A percentile compares a stretch with the other conserved stretches of the same genome.
Evolutionary conservation across 192 early-diverging fungal species (phyloP).

Genomic region (Backusella liffmaniae): DNA sequence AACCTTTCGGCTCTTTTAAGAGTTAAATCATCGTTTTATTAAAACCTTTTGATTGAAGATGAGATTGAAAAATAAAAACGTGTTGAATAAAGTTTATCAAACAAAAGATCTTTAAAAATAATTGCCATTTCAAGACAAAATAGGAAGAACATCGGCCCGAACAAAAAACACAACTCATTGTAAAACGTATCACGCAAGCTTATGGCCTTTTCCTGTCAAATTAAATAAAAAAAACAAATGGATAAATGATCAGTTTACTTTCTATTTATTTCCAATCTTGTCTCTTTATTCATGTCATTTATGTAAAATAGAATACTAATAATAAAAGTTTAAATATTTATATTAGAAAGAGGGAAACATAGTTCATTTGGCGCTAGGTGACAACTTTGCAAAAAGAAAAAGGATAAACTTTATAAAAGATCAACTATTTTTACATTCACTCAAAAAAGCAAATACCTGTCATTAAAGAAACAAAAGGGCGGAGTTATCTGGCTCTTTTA

Average conservation of each 20-base stretch:
- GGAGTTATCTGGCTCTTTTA: background rate
- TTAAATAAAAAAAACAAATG: background rate
- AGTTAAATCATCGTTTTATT: background rate
- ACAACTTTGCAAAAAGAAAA: background rate
- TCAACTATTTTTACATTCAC: too few species aligned
- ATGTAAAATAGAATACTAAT: background rate
- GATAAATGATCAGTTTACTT: background rate
- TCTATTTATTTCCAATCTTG: background rate
- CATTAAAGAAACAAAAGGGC: background rate
- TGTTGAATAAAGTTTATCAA: too few species aligned
- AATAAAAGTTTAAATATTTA: background rate
- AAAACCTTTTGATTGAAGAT: too few species aligned
- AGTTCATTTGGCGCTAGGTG: background rate
- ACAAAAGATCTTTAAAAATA: too few species aligned
- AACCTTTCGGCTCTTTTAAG: background rate
- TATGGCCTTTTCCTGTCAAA: background rate
- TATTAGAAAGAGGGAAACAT: too few species aligned
- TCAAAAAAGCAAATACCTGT: too few species aligned
- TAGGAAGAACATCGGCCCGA: too few species aligned
- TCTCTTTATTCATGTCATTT: background rate
- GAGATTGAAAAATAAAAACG: too few species aligned
- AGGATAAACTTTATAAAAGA: too few species aligned
- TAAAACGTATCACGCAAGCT: background rate
- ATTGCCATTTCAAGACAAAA: too few species aligned
- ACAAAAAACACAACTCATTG: background rate